Conservation (phyloP, 257 asterid genomes). For the Gentiana dahurica region DNA sequence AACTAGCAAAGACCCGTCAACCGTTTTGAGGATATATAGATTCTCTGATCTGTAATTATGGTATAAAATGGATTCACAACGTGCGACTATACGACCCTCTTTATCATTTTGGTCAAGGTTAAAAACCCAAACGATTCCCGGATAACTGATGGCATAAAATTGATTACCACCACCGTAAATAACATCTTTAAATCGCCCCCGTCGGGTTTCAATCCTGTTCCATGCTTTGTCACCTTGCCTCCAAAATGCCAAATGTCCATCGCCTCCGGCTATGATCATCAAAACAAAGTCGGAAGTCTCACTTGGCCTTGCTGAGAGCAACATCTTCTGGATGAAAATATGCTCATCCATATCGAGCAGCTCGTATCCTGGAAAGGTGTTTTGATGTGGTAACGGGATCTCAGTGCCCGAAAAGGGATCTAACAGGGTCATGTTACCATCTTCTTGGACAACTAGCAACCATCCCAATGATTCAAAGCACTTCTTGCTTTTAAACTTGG, state of each 20-base stretch:
- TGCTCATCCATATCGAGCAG: not conserved
- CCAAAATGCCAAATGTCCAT: not conserved
- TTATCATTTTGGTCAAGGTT: not conserved
- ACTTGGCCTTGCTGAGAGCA: not conserved
- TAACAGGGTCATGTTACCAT: not conserved
- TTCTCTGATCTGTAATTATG: not conserved
- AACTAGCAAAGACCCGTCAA: not conserved
- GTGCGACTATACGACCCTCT: not conserved
- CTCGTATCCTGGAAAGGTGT: not conserved
- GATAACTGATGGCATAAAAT: not conserved
- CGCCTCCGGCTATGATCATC: not conserved
- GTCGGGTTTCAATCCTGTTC: not conserved
- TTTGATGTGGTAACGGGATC: not conserved
- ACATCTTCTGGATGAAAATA: not conserved
- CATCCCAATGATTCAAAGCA: slow-evolving; percentile 1
- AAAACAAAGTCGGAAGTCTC: not conserved
- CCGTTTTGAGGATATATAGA: not conserved
- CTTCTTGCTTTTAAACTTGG: not conserved
- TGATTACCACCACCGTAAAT: not conserved
- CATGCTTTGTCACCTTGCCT: not conserved
- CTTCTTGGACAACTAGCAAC: not conserved
- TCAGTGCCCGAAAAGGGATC: not conserved
- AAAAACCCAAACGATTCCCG: not conserved
- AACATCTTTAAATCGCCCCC: not conserved
- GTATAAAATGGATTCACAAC: not conserved